Percentiles rank a stretch among this genome's conserved stretches.
phyloP scores from a whole-genome alignment of 371 early-diverging fungal species.

The Zychaea mexicana region DNA sequence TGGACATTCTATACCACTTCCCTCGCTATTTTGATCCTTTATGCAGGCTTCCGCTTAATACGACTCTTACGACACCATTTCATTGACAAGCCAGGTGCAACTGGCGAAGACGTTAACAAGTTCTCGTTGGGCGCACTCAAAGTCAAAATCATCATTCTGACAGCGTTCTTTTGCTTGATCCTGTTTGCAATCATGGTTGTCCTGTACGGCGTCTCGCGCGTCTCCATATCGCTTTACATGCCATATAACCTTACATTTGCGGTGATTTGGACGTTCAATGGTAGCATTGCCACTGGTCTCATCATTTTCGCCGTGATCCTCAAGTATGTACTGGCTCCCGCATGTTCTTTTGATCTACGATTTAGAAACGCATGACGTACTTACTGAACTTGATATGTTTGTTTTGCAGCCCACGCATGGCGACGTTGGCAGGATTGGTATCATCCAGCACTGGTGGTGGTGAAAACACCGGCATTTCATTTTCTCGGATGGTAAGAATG shows the following conservation, averaged over 20 bases:
- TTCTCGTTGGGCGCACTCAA: constrained; percentile 27
- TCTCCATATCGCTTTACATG: not conserved
- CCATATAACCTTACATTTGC: constrained; percentile 21
- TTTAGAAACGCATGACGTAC: too few species aligned
- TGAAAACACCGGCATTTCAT: not conserved
- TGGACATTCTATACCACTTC: constrained; percentile 19
- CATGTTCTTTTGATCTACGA: not conserved
- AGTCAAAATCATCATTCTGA: constrained; percentile 20
- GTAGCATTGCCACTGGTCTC: constrained; percentile 24
- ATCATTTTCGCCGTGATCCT: constrained; percentile 28
- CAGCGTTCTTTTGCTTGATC: constrained; percentile 12
- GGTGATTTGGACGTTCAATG: constrained; percentile 22
- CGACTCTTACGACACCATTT: constrained; percentile 18
- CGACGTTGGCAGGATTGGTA: not conserved
- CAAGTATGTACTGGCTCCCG: constrained; percentile 22
- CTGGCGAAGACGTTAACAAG: constrained; percentile 16
- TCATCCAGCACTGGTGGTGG: not conserved
- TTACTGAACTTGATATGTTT: too few species aligned
- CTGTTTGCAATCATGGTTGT: constrained; percentile 20
- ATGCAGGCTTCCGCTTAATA: constrained; percentile 22
- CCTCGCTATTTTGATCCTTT: constrained; percentile 11
- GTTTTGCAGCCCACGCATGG: constrained; percentile 12
- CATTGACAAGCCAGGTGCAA: constrained; percentile 7
- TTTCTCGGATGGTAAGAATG: not conserved
- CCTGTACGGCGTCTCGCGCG: constrained; percentile 22